phyloP scores from a whole-genome alignment of 306 rosid genomes.

The Cicer chorassanicum region DNA sequence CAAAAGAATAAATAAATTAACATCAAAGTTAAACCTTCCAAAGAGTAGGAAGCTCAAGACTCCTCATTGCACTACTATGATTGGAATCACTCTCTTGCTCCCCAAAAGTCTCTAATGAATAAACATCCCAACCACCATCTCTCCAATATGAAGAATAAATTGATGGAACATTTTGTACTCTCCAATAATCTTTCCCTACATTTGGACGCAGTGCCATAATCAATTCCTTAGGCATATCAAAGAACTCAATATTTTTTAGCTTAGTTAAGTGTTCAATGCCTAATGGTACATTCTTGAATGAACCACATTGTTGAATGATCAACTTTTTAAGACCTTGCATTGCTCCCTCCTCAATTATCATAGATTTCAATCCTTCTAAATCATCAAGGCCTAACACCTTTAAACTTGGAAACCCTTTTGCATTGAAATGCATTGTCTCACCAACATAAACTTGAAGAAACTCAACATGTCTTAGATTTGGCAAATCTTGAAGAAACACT shows the following conservation, averaged over 20 bases:
- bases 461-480: constrained; percentile 58
- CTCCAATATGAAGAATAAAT: constrained; percentile 65
- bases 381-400: constrained; percentile 69
- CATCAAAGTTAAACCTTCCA: constrained; percentile 54
- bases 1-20: neutral
- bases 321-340: constrained; percentile 68
- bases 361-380: constrained; percentile 49
- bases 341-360: constrained; percentile 65
- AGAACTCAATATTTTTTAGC: constrained; percentile 67
- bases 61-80: constrained; percentile 29
- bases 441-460: constrained; percentile 61
- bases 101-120: constrained; percentile 52
- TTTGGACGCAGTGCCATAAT: constrained; percentile 50
- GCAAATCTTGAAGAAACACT: constrained; percentile 48
- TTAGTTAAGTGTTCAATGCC: constrained; percentile 63
- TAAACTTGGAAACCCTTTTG: constrained; percentile 61
- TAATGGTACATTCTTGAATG: constrained; percentile 57
- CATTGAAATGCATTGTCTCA: constrained; percentile 57
- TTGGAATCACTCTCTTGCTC: constrained; percentile 43
- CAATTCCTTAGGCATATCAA: constrained; percentile 69
- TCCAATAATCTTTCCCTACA: constrained; percentile 56
- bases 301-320: constrained; percentile 62
- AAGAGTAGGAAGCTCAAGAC: constrained; percentile 34
- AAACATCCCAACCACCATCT: constrained; percentile 68
- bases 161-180: constrained; percentile 61